A percentile compares a stretch with the other conserved stretches of the same genome.
Evolutionary conservation across 805 yeast genomes (phyloP).

Genomic region (Torulaspora maleeae): DNA sequence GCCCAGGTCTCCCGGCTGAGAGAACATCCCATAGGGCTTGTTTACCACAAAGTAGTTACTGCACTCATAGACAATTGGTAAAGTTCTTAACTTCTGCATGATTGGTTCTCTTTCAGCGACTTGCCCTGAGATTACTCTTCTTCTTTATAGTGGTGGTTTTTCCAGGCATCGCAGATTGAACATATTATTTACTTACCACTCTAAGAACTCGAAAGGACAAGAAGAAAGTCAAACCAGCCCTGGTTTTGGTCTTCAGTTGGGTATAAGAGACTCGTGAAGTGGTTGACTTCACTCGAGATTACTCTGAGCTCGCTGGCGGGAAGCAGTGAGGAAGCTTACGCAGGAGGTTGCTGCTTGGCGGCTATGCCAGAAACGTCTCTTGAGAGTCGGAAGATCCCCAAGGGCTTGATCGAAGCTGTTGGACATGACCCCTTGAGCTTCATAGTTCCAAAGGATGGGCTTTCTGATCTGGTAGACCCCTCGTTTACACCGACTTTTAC

Average conservation of each 20-base stretch:
- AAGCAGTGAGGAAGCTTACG: background rate
- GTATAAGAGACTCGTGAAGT: background rate
- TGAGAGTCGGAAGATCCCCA: slow-evolving; percentile 26
- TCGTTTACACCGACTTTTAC: slow-evolving; percentile 11
- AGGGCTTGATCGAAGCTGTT: slow-evolving; percentile 26
- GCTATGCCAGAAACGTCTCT: slow-evolving; percentile 33
- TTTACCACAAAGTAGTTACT: slow-evolving; percentile 34
- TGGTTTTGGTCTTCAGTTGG: background rate
- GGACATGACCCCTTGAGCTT: slow-evolving; percentile 26
- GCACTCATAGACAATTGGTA: slow-evolving; percentile 15
- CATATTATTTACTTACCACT: background rate
- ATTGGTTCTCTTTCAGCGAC: background rate
- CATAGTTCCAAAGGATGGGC: slow-evolving; percentile 30
- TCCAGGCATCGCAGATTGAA: background rate
- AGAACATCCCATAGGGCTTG: slow-evolving; percentile 36
- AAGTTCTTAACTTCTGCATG: background rate
- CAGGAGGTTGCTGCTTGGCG: slow-evolving; percentile 18
- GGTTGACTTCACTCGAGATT: background rate
- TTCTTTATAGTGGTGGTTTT: background rate
- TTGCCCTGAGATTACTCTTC: background rate
- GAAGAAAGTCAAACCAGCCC: background rate
- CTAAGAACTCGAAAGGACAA: background rate
- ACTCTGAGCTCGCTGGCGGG: background rate
- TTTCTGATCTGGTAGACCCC: slow-evolving; percentile 17
- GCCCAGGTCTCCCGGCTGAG: slow-evolving; percentile 33